These are phyloP conservation scores for Grosmannia clavigera DNA, from an alignment of 2,329 filamentous ascomycete genomes.

Conservation along the genomic window DNA sequence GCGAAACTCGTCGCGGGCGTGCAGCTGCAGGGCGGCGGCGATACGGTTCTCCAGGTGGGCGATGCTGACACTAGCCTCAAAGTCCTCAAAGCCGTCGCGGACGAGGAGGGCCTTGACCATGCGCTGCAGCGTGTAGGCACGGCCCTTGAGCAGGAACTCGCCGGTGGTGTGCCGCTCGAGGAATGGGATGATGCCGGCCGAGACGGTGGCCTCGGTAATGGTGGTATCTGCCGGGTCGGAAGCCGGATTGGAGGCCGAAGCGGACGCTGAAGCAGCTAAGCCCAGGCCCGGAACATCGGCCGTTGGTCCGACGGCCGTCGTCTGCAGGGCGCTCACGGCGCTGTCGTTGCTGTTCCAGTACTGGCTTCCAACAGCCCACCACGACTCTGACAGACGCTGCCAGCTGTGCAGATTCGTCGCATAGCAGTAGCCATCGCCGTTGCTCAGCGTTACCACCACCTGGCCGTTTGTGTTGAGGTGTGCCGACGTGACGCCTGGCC, in stretches of 20 bases:
- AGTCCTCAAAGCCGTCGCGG: conserved; percentile 80
- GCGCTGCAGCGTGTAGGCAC: conserved; percentile 81
- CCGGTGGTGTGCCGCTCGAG: conserved; percentile 91
- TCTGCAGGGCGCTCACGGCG: conserved; percentile 68
- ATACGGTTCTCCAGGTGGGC: conserved; percentile 92
- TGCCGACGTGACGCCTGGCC: conserved; percentile 78
- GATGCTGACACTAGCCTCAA: conserved; percentile 84
- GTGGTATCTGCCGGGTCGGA: conserved; percentile 22
- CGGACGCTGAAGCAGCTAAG: background rate
- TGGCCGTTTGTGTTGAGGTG: conserved; percentile 80
- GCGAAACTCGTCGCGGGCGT: conserved; percentile 82
- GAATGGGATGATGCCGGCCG: conserved; percentile 84
- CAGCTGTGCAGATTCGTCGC: conserved; percentile 75
- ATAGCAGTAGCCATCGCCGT: conserved; percentile 90
- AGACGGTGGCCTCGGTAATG: conserved; percentile 63
- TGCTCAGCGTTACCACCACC: conserved; percentile 80
- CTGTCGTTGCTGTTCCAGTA: conserved; percentile 99
- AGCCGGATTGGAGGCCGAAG: background rate
- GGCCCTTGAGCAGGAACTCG: conserved; percentile 80
- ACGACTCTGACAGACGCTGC: conserved; percentile 91
- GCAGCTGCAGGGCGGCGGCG: conserved; percentile 73
- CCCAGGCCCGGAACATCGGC: conserved; percentile 30
- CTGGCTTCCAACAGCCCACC: conserved; percentile 96
- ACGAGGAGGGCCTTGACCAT: conserved; percentile 82
- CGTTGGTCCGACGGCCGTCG: conserved; percentile 51